phyloP scores from a whole-genome alignment of 2,329 filamentous ascomycete species.

The Colletotrichum godetiae region DNA sequence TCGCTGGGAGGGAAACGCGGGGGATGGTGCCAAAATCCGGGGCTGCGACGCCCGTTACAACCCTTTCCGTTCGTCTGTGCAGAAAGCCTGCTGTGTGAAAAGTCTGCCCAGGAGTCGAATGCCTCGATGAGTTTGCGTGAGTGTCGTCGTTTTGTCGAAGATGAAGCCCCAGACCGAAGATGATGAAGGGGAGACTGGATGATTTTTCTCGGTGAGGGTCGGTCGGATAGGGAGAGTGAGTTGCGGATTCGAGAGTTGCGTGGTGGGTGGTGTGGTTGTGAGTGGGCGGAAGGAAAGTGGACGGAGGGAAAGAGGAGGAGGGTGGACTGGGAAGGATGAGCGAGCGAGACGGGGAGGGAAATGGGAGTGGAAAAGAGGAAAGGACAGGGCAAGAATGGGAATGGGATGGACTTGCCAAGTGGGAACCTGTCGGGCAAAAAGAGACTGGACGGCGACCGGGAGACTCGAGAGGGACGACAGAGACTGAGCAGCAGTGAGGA shows the following conservation, averaged over 20 bases:
- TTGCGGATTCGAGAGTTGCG: neutral
- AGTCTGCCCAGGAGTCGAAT: neutral
- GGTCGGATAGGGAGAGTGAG: conserved; percentile 12
- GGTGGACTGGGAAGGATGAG: neutral
- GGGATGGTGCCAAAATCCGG: conserved; percentile 37
- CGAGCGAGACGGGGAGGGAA: neutral
- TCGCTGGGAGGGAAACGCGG: conserved; percentile 35
- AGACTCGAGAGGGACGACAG: neutral
- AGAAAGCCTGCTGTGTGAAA: neutral
- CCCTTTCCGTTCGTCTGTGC: conserved; percentile 25
- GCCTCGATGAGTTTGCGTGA: neutral
- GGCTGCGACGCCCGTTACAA: conserved; percentile 32
- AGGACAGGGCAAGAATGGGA: conserved; percentile 9
- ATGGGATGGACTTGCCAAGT: conserved; percentile 1
- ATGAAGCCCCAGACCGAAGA: neutral
- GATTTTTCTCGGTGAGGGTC: conserved; percentile 30
- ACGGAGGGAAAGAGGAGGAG: conserved; percentile 1
- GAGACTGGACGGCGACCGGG: neutral
- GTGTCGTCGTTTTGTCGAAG: neutral
- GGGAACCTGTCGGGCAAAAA: conserved; percentile 8
- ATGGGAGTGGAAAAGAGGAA: neutral
- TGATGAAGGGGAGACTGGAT: conserved; percentile 1
- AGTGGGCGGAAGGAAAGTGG: neutral
- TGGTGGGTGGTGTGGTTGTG: neutral
- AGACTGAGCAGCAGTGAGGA: neutral